These are phyloP conservation scores for Articulospora tetracladia DNA, from an alignment of 495 filamentous ascomycete genomes.

Conservation along the genomic window DNA sequence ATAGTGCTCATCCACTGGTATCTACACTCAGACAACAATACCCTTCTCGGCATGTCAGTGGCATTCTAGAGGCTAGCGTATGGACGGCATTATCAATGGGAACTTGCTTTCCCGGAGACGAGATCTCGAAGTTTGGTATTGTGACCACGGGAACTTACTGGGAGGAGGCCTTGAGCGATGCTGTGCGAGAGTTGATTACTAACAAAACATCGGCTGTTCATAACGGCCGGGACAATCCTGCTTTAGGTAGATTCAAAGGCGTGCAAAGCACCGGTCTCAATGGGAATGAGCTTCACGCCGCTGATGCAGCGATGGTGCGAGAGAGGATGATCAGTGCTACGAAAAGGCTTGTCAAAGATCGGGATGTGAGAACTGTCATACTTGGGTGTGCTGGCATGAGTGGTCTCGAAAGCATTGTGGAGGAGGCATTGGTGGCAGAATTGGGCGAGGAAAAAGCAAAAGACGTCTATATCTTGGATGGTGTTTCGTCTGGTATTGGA, in stretches of 20 bases:
- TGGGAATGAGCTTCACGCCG: constrained; percentile 74
- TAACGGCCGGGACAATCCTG: neutral
- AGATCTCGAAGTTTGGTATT: constrained; percentile 68
- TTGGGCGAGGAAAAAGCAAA: constrained; percentile 58
- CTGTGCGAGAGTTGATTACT: constrained; percentile 54
- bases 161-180: constrained; percentile 64
- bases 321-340: constrained; percentile 66
- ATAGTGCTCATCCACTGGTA: constrained; percentile 82
- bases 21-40: constrained; percentile 43
- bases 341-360: constrained; percentile 52
- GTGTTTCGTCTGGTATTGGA: constrained; percentile 73
- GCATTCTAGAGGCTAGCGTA: constrained; percentile 85
- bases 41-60: constrained; percentile 50
- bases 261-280: constrained; percentile 81
- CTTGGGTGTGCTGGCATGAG: constrained; percentile 91
- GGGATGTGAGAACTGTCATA: constrained; percentile 61
- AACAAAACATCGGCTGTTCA: constrained; percentile 1
- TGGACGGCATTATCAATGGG: constrained; percentile 45
- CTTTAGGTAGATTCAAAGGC: constrained; percentile 55
- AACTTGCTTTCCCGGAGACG: neutral
- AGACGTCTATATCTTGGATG: constrained; percentile 73
- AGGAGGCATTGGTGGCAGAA: constrained; percentile 59
- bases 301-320: constrained; percentile 58
- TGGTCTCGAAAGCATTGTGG: constrained; percentile 78
- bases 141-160: constrained; percentile 84